Conservation (phyloP, 768 basidiomycete genomes). For the Leccinum uliginosum region DNA sequence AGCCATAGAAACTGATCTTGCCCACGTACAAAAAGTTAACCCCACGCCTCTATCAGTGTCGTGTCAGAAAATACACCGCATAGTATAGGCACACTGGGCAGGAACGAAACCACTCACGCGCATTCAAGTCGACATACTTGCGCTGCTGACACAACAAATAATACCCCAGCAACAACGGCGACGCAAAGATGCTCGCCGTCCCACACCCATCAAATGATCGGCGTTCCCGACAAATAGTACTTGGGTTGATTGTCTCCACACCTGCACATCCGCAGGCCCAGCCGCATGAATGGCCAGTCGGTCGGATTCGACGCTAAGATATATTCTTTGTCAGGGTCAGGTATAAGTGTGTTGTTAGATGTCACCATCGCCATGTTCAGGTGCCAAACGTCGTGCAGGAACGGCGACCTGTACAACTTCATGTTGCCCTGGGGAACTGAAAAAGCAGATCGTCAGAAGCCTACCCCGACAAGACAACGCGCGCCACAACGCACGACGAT, state of each 20-base stretch:
- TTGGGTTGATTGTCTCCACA: constrained; percentile 88
- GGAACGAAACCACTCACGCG: constrained; percentile 47
- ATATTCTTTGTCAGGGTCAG: constrained; percentile 98
- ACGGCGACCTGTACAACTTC: constrained; percentile 85
- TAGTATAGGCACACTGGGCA: not conserved
- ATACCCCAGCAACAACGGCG: constrained; percentile 45
- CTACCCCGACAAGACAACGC: not conserved
- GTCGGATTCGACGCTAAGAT: constrained; percentile 89
- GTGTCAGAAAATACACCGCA: not conserved
- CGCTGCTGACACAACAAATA: constrained; percentile 84
- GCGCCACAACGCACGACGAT: constrained; percentile 61
- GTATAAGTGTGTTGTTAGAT: constrained; percentile 95
- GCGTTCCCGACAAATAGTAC: constrained; percentile 90
- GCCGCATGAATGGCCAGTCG: constrained; percentile 90
- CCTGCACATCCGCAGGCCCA: constrained; percentile 95
- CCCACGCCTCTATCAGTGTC: constrained; percentile 70
- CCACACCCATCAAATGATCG: constrained; percentile 89
- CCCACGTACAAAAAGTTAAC: constrained; percentile 90
- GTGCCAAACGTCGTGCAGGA: constrained; percentile 97
- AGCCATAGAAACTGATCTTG: constrained; percentile 88
- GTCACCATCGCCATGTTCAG: constrained; percentile 99
- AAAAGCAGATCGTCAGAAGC: not conserved
- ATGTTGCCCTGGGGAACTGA: constrained; percentile 79
- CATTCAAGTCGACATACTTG: constrained; percentile 88
- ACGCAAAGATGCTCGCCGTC: constrained; percentile 57